Percentiles rank a stretch among this genome's conserved stretches.
Evolutionary conservation across 2,329 filamentous ascomycete genomes (phyloP).

Genomic region (Hansfordia pulvinata): DNA sequence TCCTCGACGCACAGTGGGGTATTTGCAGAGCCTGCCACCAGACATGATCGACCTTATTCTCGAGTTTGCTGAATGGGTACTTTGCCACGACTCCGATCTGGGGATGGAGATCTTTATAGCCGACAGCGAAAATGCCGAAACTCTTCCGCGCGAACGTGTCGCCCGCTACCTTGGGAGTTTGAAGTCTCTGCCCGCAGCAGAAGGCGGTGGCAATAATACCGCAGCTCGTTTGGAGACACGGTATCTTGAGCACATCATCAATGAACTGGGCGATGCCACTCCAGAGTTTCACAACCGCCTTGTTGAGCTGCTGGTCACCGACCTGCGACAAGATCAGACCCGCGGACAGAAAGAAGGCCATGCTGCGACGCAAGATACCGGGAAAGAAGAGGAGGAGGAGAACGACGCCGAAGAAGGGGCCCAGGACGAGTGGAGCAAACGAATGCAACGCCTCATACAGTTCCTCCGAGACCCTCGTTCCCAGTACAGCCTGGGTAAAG

Average conservation of each 20-base stretch:
- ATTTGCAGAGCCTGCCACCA: constrained; percentile 78
- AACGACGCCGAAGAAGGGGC: constrained; percentile 17
- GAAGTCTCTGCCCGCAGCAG: constrained; percentile 45
- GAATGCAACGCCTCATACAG: constrained; percentile 53
- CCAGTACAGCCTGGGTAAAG: constrained; percentile 69
- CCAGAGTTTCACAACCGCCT: constrained; percentile 81
- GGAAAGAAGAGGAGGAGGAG: neutral
- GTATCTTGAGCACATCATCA: constrained; percentile 85
- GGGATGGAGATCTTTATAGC: constrained; percentile 90
- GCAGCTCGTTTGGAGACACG: constrained; percentile 67
- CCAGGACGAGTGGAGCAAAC: constrained; percentile 36
- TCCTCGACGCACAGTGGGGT: constrained; percentile 70
- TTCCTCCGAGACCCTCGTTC: constrained; percentile 67
- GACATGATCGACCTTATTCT: constrained; percentile 84
- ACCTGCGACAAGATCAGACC: constrained; percentile 33
- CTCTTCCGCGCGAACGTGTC: constrained; percentile 64
- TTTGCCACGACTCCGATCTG: constrained; percentile 55
- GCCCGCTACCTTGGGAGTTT: constrained; percentile 60
- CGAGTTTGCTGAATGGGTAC: constrained; percentile 81
- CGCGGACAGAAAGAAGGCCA: constrained; percentile 8
- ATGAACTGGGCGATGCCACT: constrained; percentile 71
- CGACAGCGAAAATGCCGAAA: constrained; percentile 91
- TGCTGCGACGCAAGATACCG: constrained; percentile 3
- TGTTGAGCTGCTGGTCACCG: constrained; percentile 54
- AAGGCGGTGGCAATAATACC: no score